Evolutionary conservation across 768 basidiomycete species (phyloP).

Genomic region (Polyporus arcularius): DNA sequence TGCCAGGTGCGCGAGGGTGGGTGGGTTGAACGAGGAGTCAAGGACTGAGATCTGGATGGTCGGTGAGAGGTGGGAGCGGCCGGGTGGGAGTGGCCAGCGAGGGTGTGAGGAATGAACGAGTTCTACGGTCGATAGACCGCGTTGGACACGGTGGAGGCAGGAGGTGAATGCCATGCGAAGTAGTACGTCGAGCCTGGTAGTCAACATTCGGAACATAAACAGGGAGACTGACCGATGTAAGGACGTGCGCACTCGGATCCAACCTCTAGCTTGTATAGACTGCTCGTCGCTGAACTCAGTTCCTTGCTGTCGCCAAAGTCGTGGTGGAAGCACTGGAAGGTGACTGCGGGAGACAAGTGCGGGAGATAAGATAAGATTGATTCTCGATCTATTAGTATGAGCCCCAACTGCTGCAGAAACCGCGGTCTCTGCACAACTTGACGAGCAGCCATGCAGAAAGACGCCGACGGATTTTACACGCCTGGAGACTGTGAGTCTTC

Average conservation of each 20-base stretch:
- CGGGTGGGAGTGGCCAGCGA: conserved; percentile 60
- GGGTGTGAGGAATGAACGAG: conserved; percentile 62
- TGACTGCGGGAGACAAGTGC: background rate
- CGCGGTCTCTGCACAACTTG: background rate
- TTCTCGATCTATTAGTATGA: conserved; percentile 20
- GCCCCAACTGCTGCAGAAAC: background rate
- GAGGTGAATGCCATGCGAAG: conserved; percentile 15
- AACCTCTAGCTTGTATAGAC: background rate
- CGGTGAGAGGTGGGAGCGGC: conserved; percentile 6
- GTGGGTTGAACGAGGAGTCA: conserved; percentile 94
- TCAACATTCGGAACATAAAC: background rate
- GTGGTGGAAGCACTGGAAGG: background rate
- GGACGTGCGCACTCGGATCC: background rate
- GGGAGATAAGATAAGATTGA: conserved; percentile 22
- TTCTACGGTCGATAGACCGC: conserved; percentile 50
- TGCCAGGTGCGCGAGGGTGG: conserved; percentile 81
- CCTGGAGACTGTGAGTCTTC: conserved; percentile 35
- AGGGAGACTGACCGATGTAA: conserved; percentile 5
- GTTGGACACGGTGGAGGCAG: conserved; percentile 41
- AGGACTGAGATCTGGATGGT: conserved; percentile 67
- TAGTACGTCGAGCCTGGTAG: background rate
- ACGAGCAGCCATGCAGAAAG: conserved; percentile 57
- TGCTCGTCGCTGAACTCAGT: too few species aligned
- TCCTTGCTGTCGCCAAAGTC: background rate
- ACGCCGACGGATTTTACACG: conserved; percentile 79